These are phyloP conservation scores for Melanogaster broomeanus DNA, from an alignment of 768 basidiomycete genomes.

Conservation along the genomic window DNA sequence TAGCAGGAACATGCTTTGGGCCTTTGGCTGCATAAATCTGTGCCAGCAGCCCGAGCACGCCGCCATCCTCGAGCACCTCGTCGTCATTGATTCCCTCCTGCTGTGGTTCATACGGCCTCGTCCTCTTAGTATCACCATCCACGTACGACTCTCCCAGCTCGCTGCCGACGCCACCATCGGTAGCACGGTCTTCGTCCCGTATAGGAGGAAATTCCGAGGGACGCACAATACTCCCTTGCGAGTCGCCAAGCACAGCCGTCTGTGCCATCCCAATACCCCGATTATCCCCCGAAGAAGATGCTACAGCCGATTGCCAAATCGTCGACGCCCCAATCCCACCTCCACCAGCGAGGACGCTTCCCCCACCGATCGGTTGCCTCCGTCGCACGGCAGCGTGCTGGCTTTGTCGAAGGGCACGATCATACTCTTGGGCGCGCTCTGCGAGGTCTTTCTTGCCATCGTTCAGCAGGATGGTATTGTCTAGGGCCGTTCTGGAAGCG, in stretches of 20 bases:
- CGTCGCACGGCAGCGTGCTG: constrained; percentile 52
- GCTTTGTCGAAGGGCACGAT: constrained; percentile 72
- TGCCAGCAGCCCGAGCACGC: constrained; percentile 81
- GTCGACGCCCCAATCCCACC: constrained; percentile 53
- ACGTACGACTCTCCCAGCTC: constrained; percentile 71
- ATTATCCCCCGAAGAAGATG: constrained; percentile 43
- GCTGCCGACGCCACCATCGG: constrained; percentile 60
- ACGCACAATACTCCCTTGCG: constrained; percentile 54
- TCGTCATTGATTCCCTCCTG: constrained; percentile 60
- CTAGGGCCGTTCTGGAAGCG: constrained; percentile 26
- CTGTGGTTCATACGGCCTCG: constrained; percentile 38
- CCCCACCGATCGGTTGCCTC: constrained; percentile 32
- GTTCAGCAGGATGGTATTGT: constrained; percentile 30
- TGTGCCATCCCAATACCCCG: constrained; percentile 55
- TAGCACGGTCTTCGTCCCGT: constrained; percentile 48
- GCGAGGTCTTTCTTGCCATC: constrained; percentile 39
- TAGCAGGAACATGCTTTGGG: constrained; percentile 48
- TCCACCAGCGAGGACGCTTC: constrained; percentile 37
- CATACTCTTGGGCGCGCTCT: constrained; percentile 72
- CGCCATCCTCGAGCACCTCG: constrained; percentile 72
- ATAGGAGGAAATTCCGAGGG: constrained; percentile 21
- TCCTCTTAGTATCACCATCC: constrained; percentile 54
- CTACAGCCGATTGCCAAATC: constrained; percentile 42
- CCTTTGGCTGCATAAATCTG: constrained; percentile 77
- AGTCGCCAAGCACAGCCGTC: constrained; percentile 76